phyloP scores from a whole-genome alignment of 2,329 filamentous ascomycete genomes.

The Verticillium nubilum region DNA sequence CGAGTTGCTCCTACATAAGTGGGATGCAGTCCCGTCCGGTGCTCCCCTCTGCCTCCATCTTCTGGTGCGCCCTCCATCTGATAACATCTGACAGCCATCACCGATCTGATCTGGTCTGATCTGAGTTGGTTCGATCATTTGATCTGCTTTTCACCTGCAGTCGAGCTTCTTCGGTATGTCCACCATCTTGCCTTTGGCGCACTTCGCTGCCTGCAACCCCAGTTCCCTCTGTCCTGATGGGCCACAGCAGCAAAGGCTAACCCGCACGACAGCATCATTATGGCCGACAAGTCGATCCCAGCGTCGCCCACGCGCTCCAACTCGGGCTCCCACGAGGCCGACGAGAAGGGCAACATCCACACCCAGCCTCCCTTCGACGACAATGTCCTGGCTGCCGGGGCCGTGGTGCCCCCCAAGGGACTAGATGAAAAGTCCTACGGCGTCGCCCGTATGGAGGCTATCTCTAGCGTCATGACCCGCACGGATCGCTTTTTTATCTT shows the following conservation, averaged over 20 bases:
- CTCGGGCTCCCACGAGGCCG: neutral
- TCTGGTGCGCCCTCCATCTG: neutral
- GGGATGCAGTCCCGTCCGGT: neutral
- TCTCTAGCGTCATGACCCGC: conserved; percentile 45
- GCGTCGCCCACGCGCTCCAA: neutral
- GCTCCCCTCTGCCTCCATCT: neutral
- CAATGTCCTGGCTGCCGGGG: neutral
- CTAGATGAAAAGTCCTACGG: conserved; percentile 36
- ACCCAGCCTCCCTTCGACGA: neutral
- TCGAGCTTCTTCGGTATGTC: neutral
- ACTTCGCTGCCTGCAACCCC: neutral
- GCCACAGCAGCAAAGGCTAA: too few species aligned
- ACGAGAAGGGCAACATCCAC: neutral
- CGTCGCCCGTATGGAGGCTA: conserved; percentile 53
- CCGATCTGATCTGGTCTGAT: neutral
- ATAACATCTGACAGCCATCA: neutral
- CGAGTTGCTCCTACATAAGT: neutral
- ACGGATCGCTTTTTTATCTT: conserved; percentile 53
- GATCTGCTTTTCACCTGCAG: neutral
- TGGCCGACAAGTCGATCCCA: neutral
- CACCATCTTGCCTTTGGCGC: neutral
- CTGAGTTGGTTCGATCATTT: neutral
- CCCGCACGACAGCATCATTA: neutral
- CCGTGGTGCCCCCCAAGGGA: neutral
- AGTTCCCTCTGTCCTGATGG: too few species aligned